Evolutionary conservation across 1,284 basidiomycete genomes (phyloP).

Genomic region (Mycena sp.): DNA sequence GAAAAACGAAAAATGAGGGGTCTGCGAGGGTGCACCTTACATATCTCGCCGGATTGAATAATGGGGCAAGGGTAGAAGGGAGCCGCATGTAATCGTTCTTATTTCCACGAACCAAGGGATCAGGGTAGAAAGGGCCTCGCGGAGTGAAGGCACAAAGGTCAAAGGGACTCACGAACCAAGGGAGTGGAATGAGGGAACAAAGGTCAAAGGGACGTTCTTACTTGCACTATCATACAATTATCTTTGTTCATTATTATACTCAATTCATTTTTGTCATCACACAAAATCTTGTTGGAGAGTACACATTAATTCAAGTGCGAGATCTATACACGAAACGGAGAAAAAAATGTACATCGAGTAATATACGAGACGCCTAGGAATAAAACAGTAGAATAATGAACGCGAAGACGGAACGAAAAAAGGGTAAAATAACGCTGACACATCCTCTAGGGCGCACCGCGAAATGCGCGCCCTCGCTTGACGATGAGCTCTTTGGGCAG

Average conservation of each 20-base stretch:
- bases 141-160: no score
- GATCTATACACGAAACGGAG: neutral
- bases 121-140: neutral
- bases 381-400: neutral
- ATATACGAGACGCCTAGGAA: neutral
- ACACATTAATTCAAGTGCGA: neutral
- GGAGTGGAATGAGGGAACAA: neutral
- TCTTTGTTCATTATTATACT: no score
- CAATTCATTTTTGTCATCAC: no score
- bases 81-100: no score
- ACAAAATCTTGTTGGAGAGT: neutral
- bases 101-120: no score
- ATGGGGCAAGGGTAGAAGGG: no score
- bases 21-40: neutral
- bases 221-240: no score
- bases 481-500: slow-evolving; percentile 4
- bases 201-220: no score
- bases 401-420: neutral
- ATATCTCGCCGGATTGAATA: neutral
- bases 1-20: neutral
- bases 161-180: no score
- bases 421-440: neutral
- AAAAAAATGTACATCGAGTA: neutral
- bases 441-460: neutral
- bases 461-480: neutral